Evolutionary conservation across 441 rosid species (phyloP).

Genomic region (Arabidopsis lyrata): DNA sequence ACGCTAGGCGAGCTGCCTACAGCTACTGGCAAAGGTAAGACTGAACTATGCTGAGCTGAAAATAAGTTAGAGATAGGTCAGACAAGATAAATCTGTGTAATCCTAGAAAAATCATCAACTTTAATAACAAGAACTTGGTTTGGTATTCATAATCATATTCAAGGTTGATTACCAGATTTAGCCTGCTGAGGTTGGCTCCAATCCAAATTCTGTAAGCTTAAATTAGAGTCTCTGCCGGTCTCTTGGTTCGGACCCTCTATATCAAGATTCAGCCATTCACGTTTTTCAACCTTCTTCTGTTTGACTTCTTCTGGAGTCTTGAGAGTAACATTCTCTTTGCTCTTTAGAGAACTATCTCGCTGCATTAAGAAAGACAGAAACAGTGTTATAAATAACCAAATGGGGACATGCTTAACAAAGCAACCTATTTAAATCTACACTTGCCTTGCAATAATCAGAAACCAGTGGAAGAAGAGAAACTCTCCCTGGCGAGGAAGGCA

Average conservation of each 20-base stretch:
- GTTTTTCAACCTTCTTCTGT: constrained; percentile 32
- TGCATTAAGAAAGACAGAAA: constrained; percentile 35
- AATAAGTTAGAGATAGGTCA: constrained; percentile 27
- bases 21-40: constrained; percentile 43
- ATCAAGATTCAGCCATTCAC: constrained; percentile 47
- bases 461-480: constrained; percentile 40
- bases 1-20: constrained; percentile 45
- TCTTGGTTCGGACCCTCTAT: constrained; percentile 43
- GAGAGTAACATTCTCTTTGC: constrained; percentile 32
- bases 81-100: constrained; percentile 11
- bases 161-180: constrained; percentile 31
- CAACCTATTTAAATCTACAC: not conserved
- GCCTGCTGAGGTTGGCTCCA: constrained; percentile 43
- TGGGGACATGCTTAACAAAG: constrained; percentile 6
- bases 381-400: constrained; percentile 17
- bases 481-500: constrained; percentile 45
- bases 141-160: constrained; percentile 14
- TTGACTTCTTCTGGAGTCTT: constrained; percentile 31
- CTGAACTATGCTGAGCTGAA: constrained; percentile 49
- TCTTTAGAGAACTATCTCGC: constrained; percentile 35
- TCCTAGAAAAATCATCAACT: constrained; percentile 4
- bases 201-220: constrained; percentile 37
- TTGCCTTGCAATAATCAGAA: constrained; percentile 39
- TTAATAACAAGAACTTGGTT: constrained; percentile 1
- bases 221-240: constrained; percentile 36